These are phyloP conservation scores for Pseudogymnoascus sp. DNA, from an alignment of 2,329 filamentous ascomycete genomes.

Conservation along the genomic window DNA sequence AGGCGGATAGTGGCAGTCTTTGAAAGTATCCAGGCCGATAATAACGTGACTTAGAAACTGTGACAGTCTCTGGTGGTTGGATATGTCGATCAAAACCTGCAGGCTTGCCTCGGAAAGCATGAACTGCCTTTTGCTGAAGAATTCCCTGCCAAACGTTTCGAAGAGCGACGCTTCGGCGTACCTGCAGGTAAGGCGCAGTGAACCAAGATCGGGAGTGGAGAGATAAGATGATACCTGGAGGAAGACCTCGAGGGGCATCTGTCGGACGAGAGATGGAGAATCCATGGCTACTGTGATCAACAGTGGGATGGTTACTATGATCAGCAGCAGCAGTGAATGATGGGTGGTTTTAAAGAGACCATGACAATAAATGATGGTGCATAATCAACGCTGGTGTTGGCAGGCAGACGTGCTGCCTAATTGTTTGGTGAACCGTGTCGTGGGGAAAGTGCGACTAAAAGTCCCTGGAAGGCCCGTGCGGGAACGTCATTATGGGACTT, in stretches of 20 bases:
- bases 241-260: slow-evolving; percentile 40
- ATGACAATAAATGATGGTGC: neutral
- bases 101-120: slow-evolving; percentile 55
- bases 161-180: slow-evolving; percentile 48
- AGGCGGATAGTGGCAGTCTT: neutral
- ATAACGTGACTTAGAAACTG: slow-evolving; percentile 43
- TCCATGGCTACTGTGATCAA: neutral
- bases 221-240: slow-evolving; percentile 48
- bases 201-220: slow-evolving; percentile 48
- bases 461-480: neutral
- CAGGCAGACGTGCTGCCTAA: slow-evolving; percentile 5
- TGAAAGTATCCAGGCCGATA: slow-evolving; percentile 35
- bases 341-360: neutral
- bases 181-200: slow-evolving; percentile 50
- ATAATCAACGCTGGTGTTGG: neutral
- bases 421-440: neutral
- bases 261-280: slow-evolving; percentile 14
- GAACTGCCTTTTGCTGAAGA: slow-evolving; percentile 62
- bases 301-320: neutral
- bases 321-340: neutral
- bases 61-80: slow-evolving; percentile 30
- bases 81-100: slow-evolving; percentile 37
- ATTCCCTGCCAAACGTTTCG: slow-evolving; percentile 52
- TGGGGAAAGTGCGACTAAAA: neutral
- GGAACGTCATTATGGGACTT: neutral